A percentile compares a stretch with the other conserved stretches of the same genome.
phyloP scores from a whole-genome alignment of 495 filamentous ascomycete genomes.

The Neurospora hispaniola region DNA sequence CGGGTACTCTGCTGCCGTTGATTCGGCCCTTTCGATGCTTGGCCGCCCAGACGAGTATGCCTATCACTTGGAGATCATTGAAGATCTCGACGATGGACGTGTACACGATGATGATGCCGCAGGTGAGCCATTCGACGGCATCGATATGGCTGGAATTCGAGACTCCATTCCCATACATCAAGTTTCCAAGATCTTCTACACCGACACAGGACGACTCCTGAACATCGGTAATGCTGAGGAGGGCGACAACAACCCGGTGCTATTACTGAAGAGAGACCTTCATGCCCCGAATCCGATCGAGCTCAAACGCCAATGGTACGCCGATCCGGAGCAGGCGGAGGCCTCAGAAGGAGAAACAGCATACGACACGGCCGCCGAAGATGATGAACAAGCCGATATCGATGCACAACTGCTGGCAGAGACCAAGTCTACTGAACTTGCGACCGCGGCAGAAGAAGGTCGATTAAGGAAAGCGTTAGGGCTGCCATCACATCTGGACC shows the following conservation, averaged over 20 bases:
- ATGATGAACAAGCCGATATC: constrained; percentile 49
- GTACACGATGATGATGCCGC: constrained; percentile 70
- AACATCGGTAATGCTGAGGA: constrained; percentile 70
- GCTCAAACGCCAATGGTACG: constrained; percentile 13
- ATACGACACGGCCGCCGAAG: constrained; percentile 1
- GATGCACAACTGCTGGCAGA: constrained; percentile 56
- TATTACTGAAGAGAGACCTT: constrained; percentile 76
- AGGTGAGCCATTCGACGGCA: constrained; percentile 59
- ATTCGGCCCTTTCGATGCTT: neutral
- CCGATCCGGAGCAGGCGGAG: constrained; percentile 5
- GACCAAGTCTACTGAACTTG: constrained; percentile 12
- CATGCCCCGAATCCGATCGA: constrained; percentile 60
- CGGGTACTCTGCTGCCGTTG: neutral
- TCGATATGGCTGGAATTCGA: constrained; percentile 65
- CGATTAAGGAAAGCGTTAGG: constrained; percentile 40
- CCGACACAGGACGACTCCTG: constrained; percentile 87
- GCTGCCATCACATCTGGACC: constrained; percentile 71
- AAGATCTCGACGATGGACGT: constrained; percentile 87
- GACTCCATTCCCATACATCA: constrained; percentile 82
- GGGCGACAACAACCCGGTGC: constrained; percentile 73
- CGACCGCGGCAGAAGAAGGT: neutral
- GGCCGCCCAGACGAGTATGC: constrained; percentile 54
- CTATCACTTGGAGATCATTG: constrained; percentile 81
- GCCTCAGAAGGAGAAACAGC: neutral
- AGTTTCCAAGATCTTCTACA: constrained; percentile 94